Base-by-base conservation (phyloP, 2,329 filamentous ascomycete genomes). In the Aspergillus pseudoglaucus region DNA sequence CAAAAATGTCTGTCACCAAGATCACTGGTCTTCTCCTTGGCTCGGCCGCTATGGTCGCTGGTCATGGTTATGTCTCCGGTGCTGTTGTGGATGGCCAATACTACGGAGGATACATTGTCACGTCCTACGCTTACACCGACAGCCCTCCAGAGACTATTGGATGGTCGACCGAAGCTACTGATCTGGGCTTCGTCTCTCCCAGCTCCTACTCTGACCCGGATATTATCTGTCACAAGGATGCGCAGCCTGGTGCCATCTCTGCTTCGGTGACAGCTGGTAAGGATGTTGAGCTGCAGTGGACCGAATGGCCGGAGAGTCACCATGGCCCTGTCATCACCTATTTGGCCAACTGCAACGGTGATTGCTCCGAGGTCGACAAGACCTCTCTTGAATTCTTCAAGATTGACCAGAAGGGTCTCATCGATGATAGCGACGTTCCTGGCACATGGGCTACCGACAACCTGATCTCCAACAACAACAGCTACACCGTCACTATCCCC, bases 251-350 rank as follows among this genome's bases (percentile, higher is more conserved):
- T 35, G 57, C 66, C 14, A 69, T 74, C 48, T 71, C 74, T 52
- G 80, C 77, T 15, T 68, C 75, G n/a, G 76, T 85, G 33, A 70
- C 74, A n/a, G 84, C 83, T 12, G 84, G 84, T 52, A 71, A 72
- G 53, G 72, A 71, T 7, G 63, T 87, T 55, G 70, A 77, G 49
- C 66, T 87, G 43, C 74, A 80, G 57, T 87, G 83, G 84, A 79
- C 74, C 49, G 70, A 71, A 14, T 87, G 84, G 84, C 83, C 83
- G n/a, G 71, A 77, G 8, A 77, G 74, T 47, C 80, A 87, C 69
- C 74, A 82, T 54, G 81, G 81, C 2, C 82, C 83, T 10, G 76
- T 85, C 56, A 74, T 85, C 53, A 77, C 77, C 63, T 85, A 85
- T 70, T 68, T 85, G 14, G 83, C 83, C 47, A 74, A 74, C 56